Evolutionary conservation across 495 filamentous ascomycete genomes (phyloP).

Genomic region (Penicillium waksmanii): DNA sequence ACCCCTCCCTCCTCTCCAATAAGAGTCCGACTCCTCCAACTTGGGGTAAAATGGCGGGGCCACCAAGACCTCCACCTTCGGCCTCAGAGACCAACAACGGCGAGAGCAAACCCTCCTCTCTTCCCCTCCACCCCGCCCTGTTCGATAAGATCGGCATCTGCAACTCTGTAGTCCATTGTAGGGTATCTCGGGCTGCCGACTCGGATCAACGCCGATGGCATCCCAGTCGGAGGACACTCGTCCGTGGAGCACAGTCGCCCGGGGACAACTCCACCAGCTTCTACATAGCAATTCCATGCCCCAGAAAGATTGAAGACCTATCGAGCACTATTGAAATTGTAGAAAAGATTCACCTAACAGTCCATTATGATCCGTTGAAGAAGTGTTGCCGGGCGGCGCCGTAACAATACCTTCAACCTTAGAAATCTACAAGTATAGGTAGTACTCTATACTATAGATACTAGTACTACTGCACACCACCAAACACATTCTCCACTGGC

Average conservation of each 20-base stretch:
- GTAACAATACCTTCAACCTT: background rate
- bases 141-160: background rate
- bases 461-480: too few relatives aligned
- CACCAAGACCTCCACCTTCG: constrained; percentile 8
- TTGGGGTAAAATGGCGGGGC: constrained; percentile 2
- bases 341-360: background rate
- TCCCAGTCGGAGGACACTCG: constrained; percentile 13
- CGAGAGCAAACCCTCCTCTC: background rate
- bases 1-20: background rate
- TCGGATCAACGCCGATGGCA: constrained; percentile 23
- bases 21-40: background rate
- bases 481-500: too few relatives aligned
- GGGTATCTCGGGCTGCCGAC: constrained; percentile 11
- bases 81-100: constrained; percentile 15
- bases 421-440: too few relatives aligned
- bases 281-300: constrained; percentile 21
- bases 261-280: constrained; percentile 20
- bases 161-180: background rate
- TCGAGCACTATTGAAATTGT: background rate
- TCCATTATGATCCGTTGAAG: constrained; percentile 8
- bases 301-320: background rate
- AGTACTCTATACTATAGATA: too few relatives aligned
- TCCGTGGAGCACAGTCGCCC: constrained; percentile 41
- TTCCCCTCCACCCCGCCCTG: background rate
- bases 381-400: background rate